A percentile compares a stretch with the other conserved stretches of the same genome.
Evolutionary conservation across 768 basidiomycete genomes (phyloP).

Genomic region (Leccinum subgranulosum): DNA sequence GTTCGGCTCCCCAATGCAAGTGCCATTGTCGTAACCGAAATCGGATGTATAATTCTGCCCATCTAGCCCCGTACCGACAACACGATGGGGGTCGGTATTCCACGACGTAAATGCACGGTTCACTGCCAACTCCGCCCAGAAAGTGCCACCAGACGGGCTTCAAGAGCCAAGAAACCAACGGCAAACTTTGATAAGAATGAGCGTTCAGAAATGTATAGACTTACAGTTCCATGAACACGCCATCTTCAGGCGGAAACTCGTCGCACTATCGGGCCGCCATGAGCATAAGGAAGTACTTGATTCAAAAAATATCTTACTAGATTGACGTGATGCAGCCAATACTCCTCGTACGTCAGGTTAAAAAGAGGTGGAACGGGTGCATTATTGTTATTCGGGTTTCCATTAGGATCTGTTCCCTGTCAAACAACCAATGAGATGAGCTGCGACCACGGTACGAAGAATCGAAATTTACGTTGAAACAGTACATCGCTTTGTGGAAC

Average conservation of each 20-base stretch:
- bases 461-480: conserved; percentile 3
- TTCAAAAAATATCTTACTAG: not conserved
- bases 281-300: not conserved
- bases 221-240: conserved; percentile 7
- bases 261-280: conserved; percentile 1
- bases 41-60: not conserved
- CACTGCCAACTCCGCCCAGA: conserved; percentile 1
- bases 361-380: not conserved
- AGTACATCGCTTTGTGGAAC: not conserved
- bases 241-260: not conserved
- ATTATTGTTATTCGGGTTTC: not conserved
- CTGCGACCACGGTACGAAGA: not conserved
- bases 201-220: not conserved
- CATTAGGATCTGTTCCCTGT: not conserved
- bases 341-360: not conserved
- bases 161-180: not conserved
- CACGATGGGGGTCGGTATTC: not conserved
- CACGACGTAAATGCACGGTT: conserved; percentile 5
- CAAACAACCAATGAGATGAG: not conserved
- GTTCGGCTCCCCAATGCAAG: conserved; percentile 7
- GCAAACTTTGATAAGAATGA: not conserved
- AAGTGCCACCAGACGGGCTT: not conserved
- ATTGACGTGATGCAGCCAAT: conserved; percentile 4
- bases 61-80: not conserved
- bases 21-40: not conserved